Conservation (phyloP, 2,329 filamentous ascomycete species). For the Aspergillus calidoustus region DNA sequence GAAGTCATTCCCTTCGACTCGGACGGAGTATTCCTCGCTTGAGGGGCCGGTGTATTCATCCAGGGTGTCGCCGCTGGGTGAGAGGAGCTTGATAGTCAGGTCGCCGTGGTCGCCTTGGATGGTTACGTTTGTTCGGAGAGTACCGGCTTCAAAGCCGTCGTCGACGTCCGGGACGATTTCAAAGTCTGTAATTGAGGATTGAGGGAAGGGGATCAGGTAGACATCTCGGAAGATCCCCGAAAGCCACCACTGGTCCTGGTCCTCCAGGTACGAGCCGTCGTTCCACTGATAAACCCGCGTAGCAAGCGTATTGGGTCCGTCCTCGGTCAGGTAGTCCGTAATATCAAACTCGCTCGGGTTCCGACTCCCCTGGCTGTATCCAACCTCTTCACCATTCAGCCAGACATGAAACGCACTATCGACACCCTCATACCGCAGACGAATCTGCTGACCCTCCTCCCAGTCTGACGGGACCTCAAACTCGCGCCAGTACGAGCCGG, state of each 20-base stretch:
- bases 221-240: slow-evolving; percentile 71
- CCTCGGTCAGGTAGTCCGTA: slow-evolving; percentile 52
- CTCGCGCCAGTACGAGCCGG: slow-evolving; percentile 63
- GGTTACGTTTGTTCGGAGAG: slow-evolving; percentile 52
- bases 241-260: slow-evolving; percentile 71
- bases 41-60: slow-evolving; percentile 2
- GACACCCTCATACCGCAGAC: slow-evolving; percentile 72
- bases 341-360: slow-evolving; percentile 74
- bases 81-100: slow-evolving; percentile 1
- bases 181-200: slow-evolving; percentile 40
- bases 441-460: slow-evolving; percentile 56
- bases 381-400: slow-evolving; percentile 67
- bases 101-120: slow-evolving; percentile 49
- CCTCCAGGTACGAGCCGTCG: slow-evolving; percentile 71
- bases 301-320: slow-evolving; percentile 62
- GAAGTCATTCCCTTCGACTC: slow-evolving; percentile 59
- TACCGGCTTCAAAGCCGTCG: slow-evolving; percentile 58
- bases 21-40: slow-evolving; percentile 32
- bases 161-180: slow-evolving; percentile 39
- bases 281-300: slow-evolving; percentile 69
- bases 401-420: slow-evolving; percentile 73
- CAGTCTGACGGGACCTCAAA: slow-evolving; percentile 60
- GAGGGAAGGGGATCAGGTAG: slow-evolving; percentile 56
- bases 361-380: slow-evolving; percentile 70
- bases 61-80: background rate